phyloP scores from a whole-genome alignment of 768 basidiomycete species.

The Tricholomella constricta region DNA sequence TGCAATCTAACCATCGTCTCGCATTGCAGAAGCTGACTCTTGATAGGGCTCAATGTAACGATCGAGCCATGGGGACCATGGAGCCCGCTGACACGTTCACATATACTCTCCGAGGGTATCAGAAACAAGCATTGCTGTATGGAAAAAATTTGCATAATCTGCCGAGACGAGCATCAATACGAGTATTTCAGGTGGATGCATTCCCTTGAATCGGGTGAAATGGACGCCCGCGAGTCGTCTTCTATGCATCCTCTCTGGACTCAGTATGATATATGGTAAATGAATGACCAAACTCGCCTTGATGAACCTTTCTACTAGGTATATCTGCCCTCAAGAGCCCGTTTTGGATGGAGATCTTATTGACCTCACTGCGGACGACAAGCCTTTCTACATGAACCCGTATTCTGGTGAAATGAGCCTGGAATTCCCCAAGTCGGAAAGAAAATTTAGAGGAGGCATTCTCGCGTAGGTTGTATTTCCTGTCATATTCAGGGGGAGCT shows the following conservation, averaged over 20 bases:
- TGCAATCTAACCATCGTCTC: conserved; percentile 31
- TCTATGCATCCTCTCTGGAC: conserved; percentile 96
- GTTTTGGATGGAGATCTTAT: conserved; percentile 53
- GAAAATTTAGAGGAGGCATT: conserved; percentile 83
- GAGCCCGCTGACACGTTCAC: conserved; percentile 78
- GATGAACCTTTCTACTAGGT: conserved; percentile 47
- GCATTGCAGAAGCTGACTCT: neutral
- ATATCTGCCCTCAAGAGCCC: conserved; percentile 68
- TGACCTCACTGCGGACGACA: conserved; percentile 81
- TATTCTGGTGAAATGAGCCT: conserved; percentile 90
- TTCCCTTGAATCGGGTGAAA: conserved; percentile 76
- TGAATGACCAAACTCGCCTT: neutral
- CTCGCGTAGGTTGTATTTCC: conserved; percentile 63
- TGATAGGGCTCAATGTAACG: conserved; percentile 80
- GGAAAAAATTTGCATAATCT: conserved; percentile 19
- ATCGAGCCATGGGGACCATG: conserved; percentile 75
- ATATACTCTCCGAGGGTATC: conserved; percentile 79
- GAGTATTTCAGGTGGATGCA: conserved; percentile 77
- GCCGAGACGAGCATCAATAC: neutral
- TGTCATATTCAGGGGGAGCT: conserved; percentile 19
- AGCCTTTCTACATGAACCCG: conserved; percentile 84
- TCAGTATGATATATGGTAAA: conserved; percentile 50
- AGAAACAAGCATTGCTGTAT: conserved; percentile 87
- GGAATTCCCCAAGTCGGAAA: conserved; percentile 79
- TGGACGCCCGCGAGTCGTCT: conserved; percentile 63